Conservation (phyloP, 352 stramenopile species). For the Peronospora destructor region DNA sequence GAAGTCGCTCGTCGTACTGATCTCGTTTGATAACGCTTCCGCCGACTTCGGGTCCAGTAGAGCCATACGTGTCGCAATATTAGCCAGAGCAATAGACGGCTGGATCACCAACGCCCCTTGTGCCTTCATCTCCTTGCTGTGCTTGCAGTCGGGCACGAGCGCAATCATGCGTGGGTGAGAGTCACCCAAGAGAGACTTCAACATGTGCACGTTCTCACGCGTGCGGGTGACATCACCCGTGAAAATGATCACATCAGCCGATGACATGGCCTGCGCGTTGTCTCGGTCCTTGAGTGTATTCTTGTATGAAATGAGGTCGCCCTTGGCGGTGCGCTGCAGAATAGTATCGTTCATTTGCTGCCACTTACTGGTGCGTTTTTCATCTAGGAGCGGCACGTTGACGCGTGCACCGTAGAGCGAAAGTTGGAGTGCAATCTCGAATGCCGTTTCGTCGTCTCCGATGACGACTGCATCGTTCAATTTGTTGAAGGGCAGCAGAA, state of each 20-base stretch:
- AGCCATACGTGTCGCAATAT: conserved; percentile 62
- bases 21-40: conserved; percentile 35
- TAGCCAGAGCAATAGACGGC: conserved; percentile 58
- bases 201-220: conserved; percentile 43
- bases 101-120: conserved; percentile 43
- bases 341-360: conserved; percentile 58
- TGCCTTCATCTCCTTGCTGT: conserved; percentile 39
- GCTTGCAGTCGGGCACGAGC: conserved; percentile 39
- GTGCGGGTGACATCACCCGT: conserved; percentile 43
- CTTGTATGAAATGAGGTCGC: conserved; percentile 59
- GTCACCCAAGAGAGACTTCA: conserved; percentile 35
- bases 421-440: conserved; percentile 53
- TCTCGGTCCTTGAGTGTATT: conserved; percentile 50
- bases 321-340: conserved; percentile 39
- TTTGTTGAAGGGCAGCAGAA: conserved; percentile 36
- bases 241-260: conserved; percentile 56
- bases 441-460: conserved; percentile 56
- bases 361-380: conserved; percentile 54
- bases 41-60: conserved; percentile 45
- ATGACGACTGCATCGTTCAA: conserved; percentile 52
- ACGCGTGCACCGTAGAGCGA: conserved; percentile 59
- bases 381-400: conserved; percentile 50
- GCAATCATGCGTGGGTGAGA: conserved; percentile 54
- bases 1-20: conserved; percentile 45
- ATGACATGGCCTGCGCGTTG: conserved; percentile 32